Percentiles rank a stretch among this genome's conserved stretches.
These are phyloP conservation scores for Yarrowia galli DNA, from an alignment of 1,139 yeast genomes.

Conservation along the genomic window DNA sequence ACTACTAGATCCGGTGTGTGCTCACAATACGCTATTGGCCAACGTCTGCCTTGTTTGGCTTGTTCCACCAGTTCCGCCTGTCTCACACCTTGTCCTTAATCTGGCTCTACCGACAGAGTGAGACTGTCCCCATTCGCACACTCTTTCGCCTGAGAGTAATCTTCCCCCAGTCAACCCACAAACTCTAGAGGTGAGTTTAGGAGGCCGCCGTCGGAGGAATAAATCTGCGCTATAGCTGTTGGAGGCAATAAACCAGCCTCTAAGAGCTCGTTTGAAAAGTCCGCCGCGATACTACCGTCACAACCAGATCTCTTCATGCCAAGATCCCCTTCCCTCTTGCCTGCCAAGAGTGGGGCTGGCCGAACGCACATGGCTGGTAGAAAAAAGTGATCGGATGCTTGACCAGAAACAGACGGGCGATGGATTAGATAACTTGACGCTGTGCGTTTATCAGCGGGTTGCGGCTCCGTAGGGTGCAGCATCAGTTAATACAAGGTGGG, in stretches of 20 bases:
- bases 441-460: not conserved
- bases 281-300: too few relatives aligned
- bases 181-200: not conserved
- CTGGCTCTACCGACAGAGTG: not conserved
- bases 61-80: too few relatives aligned
- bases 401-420: not conserved
- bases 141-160: not conserved
- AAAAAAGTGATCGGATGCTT: not conserved
- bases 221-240: not conserved
- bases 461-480: not conserved
- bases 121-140: not conserved
- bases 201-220: too few relatives aligned
- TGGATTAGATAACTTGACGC: constrained; percentile 22
- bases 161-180: not conserved
- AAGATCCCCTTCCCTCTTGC: not conserved
- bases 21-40: too few relatives aligned
- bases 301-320: not conserved
- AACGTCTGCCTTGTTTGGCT: too few relatives aligned
- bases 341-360: constrained; percentile 34
- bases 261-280: not conserved
- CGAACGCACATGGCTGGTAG: not conserved
- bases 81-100: not conserved
- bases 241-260: not conserved
- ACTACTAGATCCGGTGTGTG: too few relatives aligned
- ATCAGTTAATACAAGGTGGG: not conserved